These are phyloP conservation scores for Prunella vulgaris DNA, from an alignment of 257 asterid species.

Conservation along the genomic window DNA sequence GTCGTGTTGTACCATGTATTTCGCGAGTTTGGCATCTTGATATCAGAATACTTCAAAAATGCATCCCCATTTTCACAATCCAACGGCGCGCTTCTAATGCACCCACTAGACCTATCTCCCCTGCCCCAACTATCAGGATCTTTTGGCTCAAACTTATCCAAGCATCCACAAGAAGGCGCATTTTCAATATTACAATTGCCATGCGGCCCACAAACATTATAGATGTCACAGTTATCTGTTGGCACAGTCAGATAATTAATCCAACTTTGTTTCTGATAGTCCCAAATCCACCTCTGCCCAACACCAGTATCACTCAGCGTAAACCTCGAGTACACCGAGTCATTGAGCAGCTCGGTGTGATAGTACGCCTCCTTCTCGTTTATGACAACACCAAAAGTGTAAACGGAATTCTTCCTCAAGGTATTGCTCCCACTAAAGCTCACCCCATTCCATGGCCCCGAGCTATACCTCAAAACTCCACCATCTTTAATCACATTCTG, in stretches of 20 bases:
- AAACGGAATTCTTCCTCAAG: constrained; percentile 6
- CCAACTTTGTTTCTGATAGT: constrained; percentile 24
- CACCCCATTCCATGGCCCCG: constrained; percentile 43
- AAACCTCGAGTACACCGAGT: constrained; percentile 17
- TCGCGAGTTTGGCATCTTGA: neutral
- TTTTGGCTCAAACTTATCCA: neutral
- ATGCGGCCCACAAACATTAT: neutral
- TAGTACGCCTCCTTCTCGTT: constrained; percentile 21
- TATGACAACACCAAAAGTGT: neutral
- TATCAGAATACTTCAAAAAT: neutral
- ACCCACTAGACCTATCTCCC: constrained; percentile 4
- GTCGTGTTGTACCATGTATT: neutral
- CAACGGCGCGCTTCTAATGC: neutral
- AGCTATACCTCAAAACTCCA: neutral
- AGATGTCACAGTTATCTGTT: constrained; percentile 12
- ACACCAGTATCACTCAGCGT: neutral
- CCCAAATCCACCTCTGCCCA: constrained; percentile 24
- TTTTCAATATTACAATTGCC: neutral
- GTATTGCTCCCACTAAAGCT: constrained; percentile 25
- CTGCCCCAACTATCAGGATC: neutral
- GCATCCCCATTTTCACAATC: neutral
- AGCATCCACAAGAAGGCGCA: neutral
- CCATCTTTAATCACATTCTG: constrained; percentile 1
- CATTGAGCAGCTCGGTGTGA: constrained; percentile 16
- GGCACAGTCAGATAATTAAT: constrained; percentile 8